Evolutionary conservation across 148 eudicot species (phyloP).

Genomic region (Gaultheria prostrata): DNA sequence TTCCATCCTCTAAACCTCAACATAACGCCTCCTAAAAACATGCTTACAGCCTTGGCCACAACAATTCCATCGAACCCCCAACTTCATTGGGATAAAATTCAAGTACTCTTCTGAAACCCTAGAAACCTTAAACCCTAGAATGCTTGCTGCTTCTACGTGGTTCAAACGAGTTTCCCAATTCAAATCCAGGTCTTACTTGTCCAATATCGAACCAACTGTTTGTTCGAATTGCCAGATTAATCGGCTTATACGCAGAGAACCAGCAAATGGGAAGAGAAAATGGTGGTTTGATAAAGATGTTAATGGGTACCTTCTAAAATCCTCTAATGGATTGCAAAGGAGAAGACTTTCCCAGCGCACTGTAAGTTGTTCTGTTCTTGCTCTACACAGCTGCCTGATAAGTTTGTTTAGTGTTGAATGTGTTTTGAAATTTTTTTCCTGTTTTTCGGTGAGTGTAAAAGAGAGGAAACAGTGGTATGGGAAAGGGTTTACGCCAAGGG

Average conservation of each 20-base stretch:
- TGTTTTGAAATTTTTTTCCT: neutral
- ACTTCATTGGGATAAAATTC: neutral
- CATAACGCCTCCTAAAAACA: neutral
- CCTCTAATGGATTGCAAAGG: neutral
- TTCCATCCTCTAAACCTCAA: too few species aligned
- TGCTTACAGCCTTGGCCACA: neutral
- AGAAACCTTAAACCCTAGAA: neutral
- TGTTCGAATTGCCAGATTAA: neutral
- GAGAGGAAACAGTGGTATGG: neutral
- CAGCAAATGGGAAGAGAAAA: neutral
- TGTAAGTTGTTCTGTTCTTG: conserved; percentile 5
- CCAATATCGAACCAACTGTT: neutral
- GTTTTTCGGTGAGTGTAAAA: neutral
- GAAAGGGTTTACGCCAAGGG: neutral
- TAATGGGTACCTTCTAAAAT: neutral
- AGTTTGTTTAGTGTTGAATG: neutral
- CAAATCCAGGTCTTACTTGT: neutral
- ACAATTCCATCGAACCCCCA: neutral
- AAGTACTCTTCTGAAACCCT: neutral
- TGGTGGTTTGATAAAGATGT: neutral
- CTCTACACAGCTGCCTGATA: neutral
- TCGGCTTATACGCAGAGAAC: neutral
- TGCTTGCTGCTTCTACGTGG: conserved; percentile 8
- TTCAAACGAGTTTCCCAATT: neutral
- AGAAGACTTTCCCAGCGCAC: neutral